A percentile compares a stretch with the other conserved stretches of the same genome.
Conservation (phyloP, 192 early-diverging fungal genomes). For the Gamsiella multidivaricata region DNA sequence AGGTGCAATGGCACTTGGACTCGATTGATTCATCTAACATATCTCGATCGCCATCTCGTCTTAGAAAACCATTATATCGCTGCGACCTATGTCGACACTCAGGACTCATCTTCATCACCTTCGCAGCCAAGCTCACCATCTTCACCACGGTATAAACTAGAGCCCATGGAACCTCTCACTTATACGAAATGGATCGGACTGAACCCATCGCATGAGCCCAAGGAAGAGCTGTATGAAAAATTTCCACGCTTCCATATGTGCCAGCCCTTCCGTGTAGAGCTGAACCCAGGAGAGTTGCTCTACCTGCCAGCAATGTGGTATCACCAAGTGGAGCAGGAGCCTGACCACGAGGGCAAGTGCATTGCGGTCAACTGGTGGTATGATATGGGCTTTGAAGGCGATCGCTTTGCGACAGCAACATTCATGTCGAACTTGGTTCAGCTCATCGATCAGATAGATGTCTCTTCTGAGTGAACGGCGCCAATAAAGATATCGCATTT, state of each 20-base stretch:
- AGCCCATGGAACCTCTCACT: conserved; percentile 41
- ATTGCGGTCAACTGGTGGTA: conserved; percentile 70
- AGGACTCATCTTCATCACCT: conserved; percentile 2
- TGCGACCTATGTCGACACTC: conserved; percentile 38
- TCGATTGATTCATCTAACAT: too few species aligned
- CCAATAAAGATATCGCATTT: not conserved
- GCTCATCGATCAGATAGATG: conserved; percentile 38
- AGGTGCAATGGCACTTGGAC: not conserved
- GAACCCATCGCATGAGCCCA: conserved; percentile 52
- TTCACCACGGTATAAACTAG: conserved; percentile 26
- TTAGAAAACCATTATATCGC: conserved; percentile 50
- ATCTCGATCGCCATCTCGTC: too few species aligned
- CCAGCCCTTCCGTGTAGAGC: conserved; percentile 52
- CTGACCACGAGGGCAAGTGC: conserved; percentile 58
- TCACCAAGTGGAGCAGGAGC: conserved; percentile 63
- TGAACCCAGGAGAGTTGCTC: conserved; percentile 62
- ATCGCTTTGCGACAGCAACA: conserved; percentile 27
- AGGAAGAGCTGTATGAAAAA: conserved; percentile 45
- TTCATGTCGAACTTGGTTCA: conserved; percentile 38
- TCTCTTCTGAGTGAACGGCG: too few species aligned
- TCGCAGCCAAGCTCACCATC: not conserved
- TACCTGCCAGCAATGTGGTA: conserved; percentile 69
- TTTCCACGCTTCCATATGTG: conserved; percentile 57
- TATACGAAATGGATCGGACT: conserved; percentile 59
- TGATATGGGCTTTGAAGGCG: conserved; percentile 60